Conservation (phyloP, 192 early-diverging fungal species). For the Linnemannia zychae region DNA sequence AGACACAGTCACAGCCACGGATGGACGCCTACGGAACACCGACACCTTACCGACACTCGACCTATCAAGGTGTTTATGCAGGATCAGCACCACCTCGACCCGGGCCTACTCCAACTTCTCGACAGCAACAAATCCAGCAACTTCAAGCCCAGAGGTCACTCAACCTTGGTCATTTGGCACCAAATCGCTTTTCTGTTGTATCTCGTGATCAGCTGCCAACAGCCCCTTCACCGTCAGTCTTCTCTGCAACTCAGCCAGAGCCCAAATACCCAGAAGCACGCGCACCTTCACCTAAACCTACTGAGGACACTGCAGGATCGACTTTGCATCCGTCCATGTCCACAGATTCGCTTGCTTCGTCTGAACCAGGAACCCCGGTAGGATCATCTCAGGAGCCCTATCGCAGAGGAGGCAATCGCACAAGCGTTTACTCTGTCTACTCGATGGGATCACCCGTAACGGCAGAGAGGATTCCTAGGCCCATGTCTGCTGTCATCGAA, state of each 20-base stretch:
- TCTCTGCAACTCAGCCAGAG: slow-evolving; percentile 24
- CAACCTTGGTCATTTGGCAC: slow-evolving; percentile 15
- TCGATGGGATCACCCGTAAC: slow-evolving; percentile 10
- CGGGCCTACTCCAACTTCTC: neutral
- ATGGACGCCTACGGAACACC: neutral
- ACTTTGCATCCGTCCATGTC: neutral
- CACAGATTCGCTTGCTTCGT: neutral
- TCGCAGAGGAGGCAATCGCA: slow-evolving; percentile 2
- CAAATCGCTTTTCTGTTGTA: slow-evolving; percentile 9
- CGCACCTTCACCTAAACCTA: neutral
- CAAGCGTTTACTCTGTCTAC: slow-evolving; percentile 10
- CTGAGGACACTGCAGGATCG: neutral
- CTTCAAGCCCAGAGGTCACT: slow-evolving; percentile 24
- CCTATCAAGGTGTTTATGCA: slow-evolving; percentile 18
- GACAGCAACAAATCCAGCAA: slow-evolving; percentile 25
- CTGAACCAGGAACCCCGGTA: neutral
- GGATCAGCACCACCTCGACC: neutral
- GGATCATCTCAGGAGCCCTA: neutral
- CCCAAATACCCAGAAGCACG: slow-evolving; percentile 21
- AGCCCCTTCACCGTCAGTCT: slow-evolving; percentile 28
- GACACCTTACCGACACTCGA: slow-evolving; percentile 13
- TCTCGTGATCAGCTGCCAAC: slow-evolving; percentile 43
- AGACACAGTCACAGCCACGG: neutral
- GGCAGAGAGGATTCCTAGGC: slow-evolving; percentile 9
- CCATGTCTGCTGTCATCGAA: slow-evolving; percentile 5